Base-by-base conservation (phyloP, 176 grass and related monocot species). In the Tillandsia fasciculata region DNA sequence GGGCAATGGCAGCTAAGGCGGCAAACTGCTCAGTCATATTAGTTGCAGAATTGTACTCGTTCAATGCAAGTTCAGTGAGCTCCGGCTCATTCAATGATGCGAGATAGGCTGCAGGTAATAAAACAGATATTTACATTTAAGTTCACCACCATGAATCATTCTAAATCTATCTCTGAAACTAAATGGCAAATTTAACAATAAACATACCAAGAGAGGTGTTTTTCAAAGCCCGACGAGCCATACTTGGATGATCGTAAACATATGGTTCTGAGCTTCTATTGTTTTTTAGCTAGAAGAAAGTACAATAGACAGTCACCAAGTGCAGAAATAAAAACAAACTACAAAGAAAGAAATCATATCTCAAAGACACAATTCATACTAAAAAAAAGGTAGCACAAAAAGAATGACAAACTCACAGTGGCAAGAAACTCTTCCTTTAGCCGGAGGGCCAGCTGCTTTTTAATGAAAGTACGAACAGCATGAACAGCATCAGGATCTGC, bases 21-120 rank as follows among this genome's bases (percentile, higher is more conserved):
- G 94, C 82, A 93, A 99, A 99, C 71, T 99, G 94, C 54, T 99
- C 87, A 5, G 94, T 90, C 94, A 99, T 99, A 76, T 99, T 99
- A 50, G 84, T 87, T 57, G 89, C 87, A 81, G 82, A 90, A 29
- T 88, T 88, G 82, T 99, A 99, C 18, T 99, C 94, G 48, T 82
- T 68, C 47, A 90, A 51, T 80, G 79, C 89, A 78, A 99, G 84
- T 63, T 93, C 82, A 50, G 71, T 90, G n/a, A 82, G 53, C 59
- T 87, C 94, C 48, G 74, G 77, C 58, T 99, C 84, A 65, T 93
- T 82, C 67, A 99, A 63, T 58, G 81, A 87, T 68, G 80, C 89
- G 79, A 99, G 89, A 81, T 93, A 99, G 64, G 72, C 94, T 97
- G 75, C 66, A 82, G 57, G 3, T 11, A 73, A 72, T 66, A 84